A percentile compares a stretch with the other conserved stretches of the same genome.
Conservation (phyloP, 495 filamentous ascomycete genomes). For the Gamarada debralockiae region DNA sequence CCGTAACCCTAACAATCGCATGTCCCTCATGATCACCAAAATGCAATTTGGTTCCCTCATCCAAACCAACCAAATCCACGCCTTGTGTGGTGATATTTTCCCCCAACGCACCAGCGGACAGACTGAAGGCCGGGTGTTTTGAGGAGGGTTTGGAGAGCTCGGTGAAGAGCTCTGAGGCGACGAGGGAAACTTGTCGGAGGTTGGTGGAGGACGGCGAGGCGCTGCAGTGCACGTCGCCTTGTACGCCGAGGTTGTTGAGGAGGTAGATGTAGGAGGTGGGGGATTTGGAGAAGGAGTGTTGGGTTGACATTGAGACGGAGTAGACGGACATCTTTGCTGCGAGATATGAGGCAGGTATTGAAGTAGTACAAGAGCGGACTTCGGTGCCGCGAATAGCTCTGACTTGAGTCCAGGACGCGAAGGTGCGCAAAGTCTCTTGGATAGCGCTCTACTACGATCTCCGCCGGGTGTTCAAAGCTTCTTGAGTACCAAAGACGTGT, state of each 20-base stretch:
- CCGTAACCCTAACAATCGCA: slow-evolving; percentile 17
- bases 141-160: background rate
- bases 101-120: slow-evolving; percentile 11
- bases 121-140: background rate
- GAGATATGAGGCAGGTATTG: no score
- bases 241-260: slow-evolving; percentile 1
- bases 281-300: slow-evolving; percentile 7
- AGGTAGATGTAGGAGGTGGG: slow-evolving; percentile 11
- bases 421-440: no score
- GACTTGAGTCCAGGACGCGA: no score
- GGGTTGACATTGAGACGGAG: slow-evolving; percentile 9
- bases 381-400: no score
- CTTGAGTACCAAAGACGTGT: no score
- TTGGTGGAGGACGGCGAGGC: background rate
- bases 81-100: slow-evolving; percentile 20
- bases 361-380: no score
- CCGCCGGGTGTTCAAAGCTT: no score
- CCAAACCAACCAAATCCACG: slow-evolving; percentile 10
- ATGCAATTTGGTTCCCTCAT: slow-evolving; percentile 12
- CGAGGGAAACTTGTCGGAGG: slow-evolving; percentile 10
- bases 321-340: slow-evolving; percentile 12
- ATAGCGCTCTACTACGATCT: no score
- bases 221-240: slow-evolving; percentile 15
- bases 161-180: slow-evolving; percentile 9
- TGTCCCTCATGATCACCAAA: slow-evolving; percentile 14